Conservation (phyloP, 345 rosid species). For the Clarkia xantiana region DNA sequence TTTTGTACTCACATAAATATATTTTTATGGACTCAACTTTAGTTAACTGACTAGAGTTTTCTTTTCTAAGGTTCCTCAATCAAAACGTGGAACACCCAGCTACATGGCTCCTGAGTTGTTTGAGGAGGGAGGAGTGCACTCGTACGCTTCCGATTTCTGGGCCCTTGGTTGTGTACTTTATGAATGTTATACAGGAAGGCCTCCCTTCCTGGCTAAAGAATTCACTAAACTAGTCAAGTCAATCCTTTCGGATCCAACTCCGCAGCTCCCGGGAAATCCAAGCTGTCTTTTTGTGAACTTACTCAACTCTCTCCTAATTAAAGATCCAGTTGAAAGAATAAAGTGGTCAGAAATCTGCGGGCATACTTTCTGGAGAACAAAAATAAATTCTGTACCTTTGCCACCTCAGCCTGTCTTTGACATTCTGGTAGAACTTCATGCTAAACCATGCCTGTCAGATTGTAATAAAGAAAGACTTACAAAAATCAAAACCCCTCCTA, state of each 20-base stretch:
- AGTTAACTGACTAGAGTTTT: slow-evolving; percentile 1
- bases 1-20: neutral
- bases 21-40: neutral
- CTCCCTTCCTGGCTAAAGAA: slow-evolving; percentile 79
- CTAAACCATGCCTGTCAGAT: slow-evolving; percentile 75
- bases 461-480: slow-evolving; percentile 48
- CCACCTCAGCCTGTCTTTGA: slow-evolving; percentile 89
- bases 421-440: slow-evolving; percentile 45
- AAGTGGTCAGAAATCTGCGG: slow-evolving; percentile 75
- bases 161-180: slow-evolving; percentile 94
- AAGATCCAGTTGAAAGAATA: slow-evolving; percentile 91
- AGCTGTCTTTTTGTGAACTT: slow-evolving; percentile 69
- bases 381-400: slow-evolving; percentile 35
- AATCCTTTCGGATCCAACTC: slow-evolving; percentile 75
- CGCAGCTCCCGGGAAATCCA: slow-evolving; percentile 81
- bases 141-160: slow-evolving; percentile 97
- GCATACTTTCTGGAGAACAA: slow-evolving; percentile 82
- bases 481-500: slow-evolving; percentile 65
- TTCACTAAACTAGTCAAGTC: slow-evolving; percentile 85
- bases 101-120: slow-evolving; percentile 99
- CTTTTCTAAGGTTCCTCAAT: slow-evolving; percentile 44
- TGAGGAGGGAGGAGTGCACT: slow-evolving; percentile 95
- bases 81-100: slow-evolving; percentile 95
- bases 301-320: slow-evolving; percentile 69
- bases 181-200: slow-evolving; percentile 85